These are phyloP conservation scores for Macrolepiota fuliginosa DNA, from an alignment of 768 basidiomycete genomes.

Conservation along the genomic window DNA sequence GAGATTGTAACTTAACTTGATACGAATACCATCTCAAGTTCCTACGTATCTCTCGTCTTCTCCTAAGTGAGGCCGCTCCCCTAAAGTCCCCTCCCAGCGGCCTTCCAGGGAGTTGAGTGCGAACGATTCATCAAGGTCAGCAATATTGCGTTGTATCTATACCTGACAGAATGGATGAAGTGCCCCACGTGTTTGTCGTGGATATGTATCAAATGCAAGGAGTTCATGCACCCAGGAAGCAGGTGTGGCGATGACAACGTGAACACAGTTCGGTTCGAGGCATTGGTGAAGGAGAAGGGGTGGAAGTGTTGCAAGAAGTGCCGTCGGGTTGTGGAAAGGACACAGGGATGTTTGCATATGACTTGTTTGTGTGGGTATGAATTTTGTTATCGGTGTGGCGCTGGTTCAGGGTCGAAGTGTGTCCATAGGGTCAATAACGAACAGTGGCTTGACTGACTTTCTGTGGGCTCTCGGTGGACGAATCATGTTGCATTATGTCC, in stretches of 20 bases:
- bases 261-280: conserved; percentile 24
- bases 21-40: no score
- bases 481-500: neutral
- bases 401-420: conserved; percentile 23
- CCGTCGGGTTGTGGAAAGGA: conserved; percentile 12
- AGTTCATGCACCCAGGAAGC: conserved; percentile 8
- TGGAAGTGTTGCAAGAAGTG: conserved; percentile 14
- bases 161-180: neutral
- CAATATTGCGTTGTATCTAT: neutral
- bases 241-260: conserved; percentile 12
- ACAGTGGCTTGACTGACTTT: no score
- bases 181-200: conserved; percentile 7
- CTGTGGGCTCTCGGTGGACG: no score
- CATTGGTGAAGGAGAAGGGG: conserved; percentile 10
- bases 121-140: conserved; percentile 12
- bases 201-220: conserved; percentile 12
- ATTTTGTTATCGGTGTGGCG: conserved; percentile 19
- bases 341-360: conserved; percentile 16
- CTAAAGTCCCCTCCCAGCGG: no score
- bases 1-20: no score
- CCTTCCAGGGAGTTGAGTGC: conserved; percentile 1
- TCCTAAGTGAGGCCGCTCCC: no score
- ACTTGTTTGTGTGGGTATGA: conserved; percentile 13
- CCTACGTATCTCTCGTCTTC: no score
- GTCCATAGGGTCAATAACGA: neutral